These are phyloP conservation scores for Claviceps paspali DNA, from an alignment of 2,329 filamentous ascomycete genomes.

Conservation along the genomic window DNA sequence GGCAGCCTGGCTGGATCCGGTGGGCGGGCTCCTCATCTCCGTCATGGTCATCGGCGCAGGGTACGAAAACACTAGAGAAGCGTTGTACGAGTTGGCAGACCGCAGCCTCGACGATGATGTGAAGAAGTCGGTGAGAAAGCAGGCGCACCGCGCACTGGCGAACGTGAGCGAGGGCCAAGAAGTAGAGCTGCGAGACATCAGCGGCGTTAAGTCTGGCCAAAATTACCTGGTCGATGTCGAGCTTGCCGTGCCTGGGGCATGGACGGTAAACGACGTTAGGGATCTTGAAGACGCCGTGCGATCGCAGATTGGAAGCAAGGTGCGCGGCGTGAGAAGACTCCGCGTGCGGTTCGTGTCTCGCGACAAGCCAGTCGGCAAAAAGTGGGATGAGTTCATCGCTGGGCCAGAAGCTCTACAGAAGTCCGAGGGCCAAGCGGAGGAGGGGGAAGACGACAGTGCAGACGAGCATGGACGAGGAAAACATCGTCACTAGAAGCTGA, in stretches of 20 bases:
- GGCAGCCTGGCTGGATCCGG: slow-evolving; percentile 84
- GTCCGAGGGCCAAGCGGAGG: slow-evolving; percentile 47
- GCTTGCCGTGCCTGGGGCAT: slow-evolving; percentile 59
- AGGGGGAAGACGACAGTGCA: slow-evolving; percentile 20
- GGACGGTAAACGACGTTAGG: slow-evolving; percentile 57
- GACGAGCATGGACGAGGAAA: slow-evolving; percentile 19
- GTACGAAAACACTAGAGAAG: slow-evolving; percentile 66
- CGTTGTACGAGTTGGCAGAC: slow-evolving; percentile 83
- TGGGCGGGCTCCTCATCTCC: slow-evolving; percentile 84
- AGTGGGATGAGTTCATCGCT: slow-evolving; percentile 65
- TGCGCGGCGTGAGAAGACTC: slow-evolving; percentile 71
- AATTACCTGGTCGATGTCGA: slow-evolving; percentile 91
- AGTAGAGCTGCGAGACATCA: slow-evolving; percentile 61
- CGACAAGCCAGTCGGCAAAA: slow-evolving; percentile 40
- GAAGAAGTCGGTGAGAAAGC: slow-evolving; percentile 53
- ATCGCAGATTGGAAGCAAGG: slow-evolving; percentile 54
- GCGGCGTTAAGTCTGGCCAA: slow-evolving; percentile 88
- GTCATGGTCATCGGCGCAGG: slow-evolving; percentile 87
- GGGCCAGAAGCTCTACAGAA: slow-evolving; percentile 35
- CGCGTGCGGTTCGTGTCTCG: slow-evolving; percentile 69
- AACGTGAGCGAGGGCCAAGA: slow-evolving; percentile 37
- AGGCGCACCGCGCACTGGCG: slow-evolving; percentile 44
- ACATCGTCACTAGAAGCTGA: slow-evolving; percentile 14
- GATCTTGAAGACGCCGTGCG: slow-evolving; percentile 61
- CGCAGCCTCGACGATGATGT: slow-evolving; percentile 76